phyloP scores from a whole-genome alignment of 1,284 basidiomycete species.

The Cryptococcus neoformans region DNA sequence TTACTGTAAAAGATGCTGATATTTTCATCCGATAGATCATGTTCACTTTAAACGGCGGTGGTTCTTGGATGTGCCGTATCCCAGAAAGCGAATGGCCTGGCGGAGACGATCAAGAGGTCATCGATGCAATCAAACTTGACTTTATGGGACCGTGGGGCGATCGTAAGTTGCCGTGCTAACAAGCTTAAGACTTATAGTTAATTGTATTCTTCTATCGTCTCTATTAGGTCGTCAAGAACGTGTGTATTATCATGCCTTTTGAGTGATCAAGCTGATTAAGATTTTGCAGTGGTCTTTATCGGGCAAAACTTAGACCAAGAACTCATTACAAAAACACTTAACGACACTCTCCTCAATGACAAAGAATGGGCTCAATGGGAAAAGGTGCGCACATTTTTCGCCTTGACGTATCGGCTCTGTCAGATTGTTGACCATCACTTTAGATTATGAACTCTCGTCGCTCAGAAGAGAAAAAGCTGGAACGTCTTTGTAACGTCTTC shows the following conservation, averaged over 20 bases:
- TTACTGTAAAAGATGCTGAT: background rate
- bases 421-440: background rate
- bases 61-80: conserved; percentile 49
- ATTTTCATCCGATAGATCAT: conserved; percentile 24
- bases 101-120: conserved; percentile 40
- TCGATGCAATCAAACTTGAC: conserved; percentile 48
- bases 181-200: background rate
- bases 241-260: conserved; percentile 11
- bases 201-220: background rate
- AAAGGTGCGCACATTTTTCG: conserved; percentile 15
- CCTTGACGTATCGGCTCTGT: no score
- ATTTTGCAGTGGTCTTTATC: conserved; percentile 37
- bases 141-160: conserved; percentile 52
- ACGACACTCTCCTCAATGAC: conserved; percentile 47
- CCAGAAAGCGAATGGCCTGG: conserved; percentile 47
- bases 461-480: conserved; percentile 32
- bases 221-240: conserved; percentile 40
- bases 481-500: conserved; percentile 42
- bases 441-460: conserved; percentile 44
- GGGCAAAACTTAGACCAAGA: conserved; percentile 41
- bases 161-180: conserved; percentile 20
- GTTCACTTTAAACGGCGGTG: conserved; percentile 49
- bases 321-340: conserved; percentile 42
- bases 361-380: conserved; percentile 49
- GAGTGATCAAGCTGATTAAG: background rate